These are phyloP conservation scores for Pseudogymnoascus sp. DNA, from an alignment of 2,329 filamentous ascomycete species.

Conservation along the genomic window DNA sequence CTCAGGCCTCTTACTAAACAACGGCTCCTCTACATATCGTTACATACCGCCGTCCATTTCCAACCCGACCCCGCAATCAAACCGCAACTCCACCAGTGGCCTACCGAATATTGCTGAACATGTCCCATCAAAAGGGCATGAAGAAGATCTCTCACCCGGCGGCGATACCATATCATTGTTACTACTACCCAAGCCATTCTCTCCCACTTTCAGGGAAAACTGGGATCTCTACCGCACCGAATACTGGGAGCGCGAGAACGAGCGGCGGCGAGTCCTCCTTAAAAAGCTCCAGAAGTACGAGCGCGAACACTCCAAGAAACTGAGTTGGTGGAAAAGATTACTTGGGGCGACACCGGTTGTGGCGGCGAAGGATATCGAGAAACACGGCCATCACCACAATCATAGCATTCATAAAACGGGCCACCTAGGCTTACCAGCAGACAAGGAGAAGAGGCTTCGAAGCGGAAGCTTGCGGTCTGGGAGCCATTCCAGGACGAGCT, in stretches of 20 bases:
- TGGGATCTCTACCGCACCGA: constrained; percentile 93
- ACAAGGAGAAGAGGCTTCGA: constrained; percentile 24
- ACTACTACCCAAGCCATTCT: constrained; percentile 88
- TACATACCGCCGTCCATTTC: constrained; percentile 62
- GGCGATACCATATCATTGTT: constrained; percentile 89
- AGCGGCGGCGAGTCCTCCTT: constrained; percentile 67
- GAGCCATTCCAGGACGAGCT: constrained; percentile 27
- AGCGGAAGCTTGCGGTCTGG: constrained; percentile 25
- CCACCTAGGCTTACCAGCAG: constrained; percentile 11
- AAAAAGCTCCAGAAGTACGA: constrained; percentile 61
- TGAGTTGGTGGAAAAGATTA: constrained; percentile 68
- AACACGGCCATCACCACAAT: constrained; percentile 21
- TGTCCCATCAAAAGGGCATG: constrained; percentile 61
- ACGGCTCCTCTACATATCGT: constrained; percentile 62
- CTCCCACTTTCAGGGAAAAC: constrained; percentile 86
- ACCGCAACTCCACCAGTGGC: constrained; percentile 11
- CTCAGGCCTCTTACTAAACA: constrained; percentile 62
- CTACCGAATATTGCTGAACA: constrained; percentile 40
- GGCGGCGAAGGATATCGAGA: constrained; percentile 24
- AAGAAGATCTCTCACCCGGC: constrained; percentile 83
- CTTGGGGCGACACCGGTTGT: constrained; percentile 39
- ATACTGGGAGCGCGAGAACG: constrained; percentile 96
- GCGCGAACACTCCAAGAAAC: constrained; percentile 56
- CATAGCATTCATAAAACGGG: background rate
- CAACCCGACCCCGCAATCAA: constrained; percentile 38